Evolutionary conservation across 306 rosid genomes (phyloP), one percentile per base, ranked within the genome.

Genomic region (Carpinus viminea): DNA sequence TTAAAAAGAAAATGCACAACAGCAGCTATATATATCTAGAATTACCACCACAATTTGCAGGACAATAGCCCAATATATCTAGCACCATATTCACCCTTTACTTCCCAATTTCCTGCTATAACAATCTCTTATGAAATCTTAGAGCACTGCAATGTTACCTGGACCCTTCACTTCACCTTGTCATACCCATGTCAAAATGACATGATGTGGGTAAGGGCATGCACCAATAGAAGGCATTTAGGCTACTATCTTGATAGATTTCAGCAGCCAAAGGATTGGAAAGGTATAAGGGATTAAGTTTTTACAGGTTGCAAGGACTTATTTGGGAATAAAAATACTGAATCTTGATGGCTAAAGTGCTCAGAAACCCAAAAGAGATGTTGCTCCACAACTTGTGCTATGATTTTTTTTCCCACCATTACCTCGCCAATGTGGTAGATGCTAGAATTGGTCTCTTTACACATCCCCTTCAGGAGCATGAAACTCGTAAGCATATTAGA

Each of bases 261-360:
- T 60, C 15, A 26, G 68, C 21, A 12, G 41, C 68, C 36, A 26
- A 60, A 60, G 68, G 41, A 26, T 12, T 5, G 62, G 3, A 20
- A 56, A 56, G 62, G 62, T 56, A 8, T 2, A 31, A 56, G 62
- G 31, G 62, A 56, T 56, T 56, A 7, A 24, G 62, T 20, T 56
- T 56, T 56, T 11, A 56, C 26, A 56, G 62, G 31, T 56, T 56
- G 62, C 31, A 56, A 8, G 12, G 62, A 11, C 62, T n/a, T 7
- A 20, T 56, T 56, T 47, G 28, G 62, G 62, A 18, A 8, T 56
- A 10, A 56, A 56, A 56, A 56, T 20, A 56, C 24, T 56, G 62
- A 56, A 56, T 56, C 62, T 56, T 56, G 62, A 56, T 56, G 62
- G 28, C 62, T 56, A 56, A 56, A 56, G 31, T 56, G 26, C 26